Evolutionary conservation across 805 yeast species (phyloP).

Genomic region (Blastobotrys parvus): DNA sequence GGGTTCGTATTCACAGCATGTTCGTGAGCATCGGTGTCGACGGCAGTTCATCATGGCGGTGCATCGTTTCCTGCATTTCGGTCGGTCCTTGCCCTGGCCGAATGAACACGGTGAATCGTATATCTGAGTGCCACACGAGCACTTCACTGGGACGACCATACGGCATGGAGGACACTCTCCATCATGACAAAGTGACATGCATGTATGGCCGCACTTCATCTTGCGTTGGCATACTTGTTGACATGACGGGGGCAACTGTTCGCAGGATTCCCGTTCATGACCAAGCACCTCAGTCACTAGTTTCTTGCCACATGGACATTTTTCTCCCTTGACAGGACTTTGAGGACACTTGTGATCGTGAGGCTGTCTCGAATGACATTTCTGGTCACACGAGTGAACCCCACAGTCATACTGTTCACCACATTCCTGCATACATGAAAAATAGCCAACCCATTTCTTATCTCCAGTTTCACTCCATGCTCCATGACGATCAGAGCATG

Average conservation of each 20-base stretch:
- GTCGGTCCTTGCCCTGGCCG: conserved; percentile 39
- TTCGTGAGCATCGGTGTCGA: conserved; percentile 61
- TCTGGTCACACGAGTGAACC: conserved; percentile 41
- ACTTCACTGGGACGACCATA: conserved; percentile 41
- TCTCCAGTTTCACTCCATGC: conserved; percentile 12
- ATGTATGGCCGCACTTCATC: conserved; percentile 63
- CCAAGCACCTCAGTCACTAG: conserved; percentile 33
- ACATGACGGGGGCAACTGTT: conserved; percentile 77
- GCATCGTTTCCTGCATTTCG: conserved; percentile 66
- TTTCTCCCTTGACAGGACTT: conserved; percentile 49
- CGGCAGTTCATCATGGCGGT: conserved; percentile 69
- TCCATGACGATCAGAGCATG: conserved; percentile 14
- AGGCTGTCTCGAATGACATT: conserved; percentile 47
- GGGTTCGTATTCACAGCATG: conserved; percentile 65
- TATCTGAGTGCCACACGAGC: conserved; percentile 49
- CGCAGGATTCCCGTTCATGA: conserved; percentile 46
- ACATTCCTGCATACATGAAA: conserved; percentile 39
- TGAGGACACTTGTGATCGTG: conserved; percentile 45
- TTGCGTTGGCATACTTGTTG: conserved; percentile 51
- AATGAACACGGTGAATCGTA: conserved; percentile 59
- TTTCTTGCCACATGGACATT: conserved; percentile 78
- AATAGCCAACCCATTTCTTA: conserved; percentile 43
- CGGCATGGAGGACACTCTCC: conserved; percentile 71
- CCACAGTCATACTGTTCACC: conserved; percentile 53
- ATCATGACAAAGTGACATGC: conserved; percentile 63